phyloP scores from a whole-genome alignment of 768 basidiomycete species.

The Pulveroboletus sp. region DNA sequence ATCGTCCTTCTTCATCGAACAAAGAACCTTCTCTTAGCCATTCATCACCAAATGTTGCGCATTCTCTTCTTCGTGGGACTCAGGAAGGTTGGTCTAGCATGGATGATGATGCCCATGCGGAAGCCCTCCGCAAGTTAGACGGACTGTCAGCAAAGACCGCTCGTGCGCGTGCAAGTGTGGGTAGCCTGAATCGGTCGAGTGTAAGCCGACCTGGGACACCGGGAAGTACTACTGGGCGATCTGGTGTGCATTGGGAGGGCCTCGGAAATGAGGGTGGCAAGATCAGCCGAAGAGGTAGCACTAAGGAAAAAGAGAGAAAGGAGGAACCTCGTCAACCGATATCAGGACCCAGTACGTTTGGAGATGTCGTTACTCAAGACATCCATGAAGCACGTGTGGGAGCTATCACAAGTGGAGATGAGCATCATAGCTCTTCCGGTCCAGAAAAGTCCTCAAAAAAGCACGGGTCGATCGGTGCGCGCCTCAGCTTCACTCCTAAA shows the following conservation, averaged over 20 bases:
- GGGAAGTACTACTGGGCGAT: slow-evolving; percentile 45
- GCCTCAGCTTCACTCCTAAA: slow-evolving; percentile 78
- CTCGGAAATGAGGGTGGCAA: slow-evolving; percentile 38
- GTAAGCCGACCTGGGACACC: slow-evolving; percentile 75
- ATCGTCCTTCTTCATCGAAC: slow-evolving; percentile 34
- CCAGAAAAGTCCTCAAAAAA: slow-evolving; percentile 70
- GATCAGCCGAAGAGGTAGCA: slow-evolving; percentile 34
- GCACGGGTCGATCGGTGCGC: slow-evolving; percentile 46
- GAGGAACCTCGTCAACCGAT: slow-evolving; percentile 26
- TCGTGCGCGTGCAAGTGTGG: slow-evolving; percentile 71
- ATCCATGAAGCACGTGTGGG: slow-evolving; percentile 38
- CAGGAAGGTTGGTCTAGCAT: slow-evolving; percentile 88
- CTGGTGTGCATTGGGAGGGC: slow-evolving; percentile 72
- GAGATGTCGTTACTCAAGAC: slow-evolving; percentile 34
- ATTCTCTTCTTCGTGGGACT: slow-evolving; percentile 79
- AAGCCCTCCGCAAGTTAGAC: slow-evolving; percentile 89
- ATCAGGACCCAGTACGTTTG: slow-evolving; percentile 33
- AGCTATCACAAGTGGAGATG: slow-evolving; percentile 53
- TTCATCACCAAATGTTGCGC: slow-evolving; percentile 64
- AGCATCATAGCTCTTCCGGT: slow-evolving; percentile 41
- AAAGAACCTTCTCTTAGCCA: slow-evolving; percentile 38
- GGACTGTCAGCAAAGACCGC: slow-evolving; percentile 76
- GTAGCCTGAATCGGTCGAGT: slow-evolving; percentile 62
- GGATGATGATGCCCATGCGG: slow-evolving; percentile 84
- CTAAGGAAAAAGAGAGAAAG: slow-evolving; percentile 45